Evolutionary conservation across 805 yeast genomes (phyloP).

Genomic region (Metschnikowia orientalis): DNA sequence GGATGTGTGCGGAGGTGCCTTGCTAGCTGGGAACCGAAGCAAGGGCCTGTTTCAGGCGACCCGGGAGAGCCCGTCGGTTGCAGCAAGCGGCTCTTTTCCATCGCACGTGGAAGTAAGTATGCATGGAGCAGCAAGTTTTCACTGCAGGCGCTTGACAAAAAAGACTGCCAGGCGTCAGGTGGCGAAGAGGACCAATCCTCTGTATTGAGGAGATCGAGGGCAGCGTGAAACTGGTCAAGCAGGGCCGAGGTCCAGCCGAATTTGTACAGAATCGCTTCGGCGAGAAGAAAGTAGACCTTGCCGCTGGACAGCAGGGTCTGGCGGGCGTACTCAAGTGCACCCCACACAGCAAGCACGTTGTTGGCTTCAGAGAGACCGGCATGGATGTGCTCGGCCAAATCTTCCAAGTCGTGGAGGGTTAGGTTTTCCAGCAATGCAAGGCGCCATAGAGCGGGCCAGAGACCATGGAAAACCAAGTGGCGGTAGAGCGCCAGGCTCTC

Average conservation of each 20-base stretch:
- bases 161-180: too few relatives aligned
- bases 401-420: constrained; percentile 36
- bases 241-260: constrained; percentile 3
- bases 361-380: constrained; percentile 14
- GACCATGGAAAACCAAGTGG: constrained; percentile 29
- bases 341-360: constrained; percentile 25
- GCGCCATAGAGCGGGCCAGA: constrained; percentile 30
- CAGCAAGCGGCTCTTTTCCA: too few relatives aligned
- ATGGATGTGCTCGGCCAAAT: constrained; percentile 28
- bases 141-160: too few relatives aligned
- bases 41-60: too few relatives aligned
- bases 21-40: too few relatives aligned
- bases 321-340: constrained; percentile 22
- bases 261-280: constrained; percentile 20
- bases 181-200: too few relatives aligned
- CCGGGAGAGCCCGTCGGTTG: too few relatives aligned
- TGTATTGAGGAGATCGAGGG: too few relatives aligned
- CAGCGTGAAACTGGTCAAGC: not conserved
- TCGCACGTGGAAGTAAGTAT: too few relatives aligned
- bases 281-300: constrained; percentile 16
- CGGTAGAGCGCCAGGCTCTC: constrained; percentile 21
- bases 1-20: too few relatives aligned
- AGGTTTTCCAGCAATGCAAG: constrained; percentile 23
- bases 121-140: too few relatives aligned
- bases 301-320: constrained; percentile 7